Evolutionary conservation across 148 eudicot genomes (phyloP).

Genomic region (Amaranthus cruentus): DNA sequence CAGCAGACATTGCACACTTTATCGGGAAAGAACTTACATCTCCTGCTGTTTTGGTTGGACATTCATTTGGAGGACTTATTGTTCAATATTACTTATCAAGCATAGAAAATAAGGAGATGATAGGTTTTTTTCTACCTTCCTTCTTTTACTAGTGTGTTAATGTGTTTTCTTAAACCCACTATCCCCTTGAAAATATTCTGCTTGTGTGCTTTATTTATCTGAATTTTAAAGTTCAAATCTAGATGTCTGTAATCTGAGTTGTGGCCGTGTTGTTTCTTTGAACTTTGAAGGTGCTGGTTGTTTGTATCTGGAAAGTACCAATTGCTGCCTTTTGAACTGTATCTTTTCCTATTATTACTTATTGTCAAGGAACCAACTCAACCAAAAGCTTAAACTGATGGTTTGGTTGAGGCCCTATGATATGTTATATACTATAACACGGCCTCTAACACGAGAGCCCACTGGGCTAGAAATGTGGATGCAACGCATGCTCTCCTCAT

Average conservation of each 20-base stretch:
- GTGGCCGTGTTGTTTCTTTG: neutral
- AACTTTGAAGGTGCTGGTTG: neutral
- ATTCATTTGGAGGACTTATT: slow-evolving; percentile 90
- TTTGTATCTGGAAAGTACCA: neutral
- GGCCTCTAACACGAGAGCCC: no score
- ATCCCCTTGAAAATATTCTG: neutral
- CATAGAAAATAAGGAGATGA: slow-evolving; percentile 28
- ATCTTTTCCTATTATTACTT: no score
- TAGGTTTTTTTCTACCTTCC: slow-evolving; percentile 29
- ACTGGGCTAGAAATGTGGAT: no score
- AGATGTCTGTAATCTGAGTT: neutral
- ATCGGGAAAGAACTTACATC: slow-evolving; percentile 46
- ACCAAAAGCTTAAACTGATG: no score
- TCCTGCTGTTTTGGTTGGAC: slow-evolving; percentile 75
- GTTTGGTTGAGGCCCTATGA: no score
- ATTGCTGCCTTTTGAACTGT: no score
- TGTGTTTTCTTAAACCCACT: neutral
- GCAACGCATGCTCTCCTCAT: no score
- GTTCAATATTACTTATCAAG: slow-evolving; percentile 79
- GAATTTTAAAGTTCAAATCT: neutral
- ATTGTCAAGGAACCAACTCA: no score
- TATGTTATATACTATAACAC: no score
- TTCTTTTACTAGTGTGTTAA: neutral
- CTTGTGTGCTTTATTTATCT: neutral
- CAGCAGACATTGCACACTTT: slow-evolving; percentile 73